These are phyloP conservation scores for Fraxinus dipetala DNA, from an alignment of 305 asterid genomes.

Conservation along the genomic window DNA sequence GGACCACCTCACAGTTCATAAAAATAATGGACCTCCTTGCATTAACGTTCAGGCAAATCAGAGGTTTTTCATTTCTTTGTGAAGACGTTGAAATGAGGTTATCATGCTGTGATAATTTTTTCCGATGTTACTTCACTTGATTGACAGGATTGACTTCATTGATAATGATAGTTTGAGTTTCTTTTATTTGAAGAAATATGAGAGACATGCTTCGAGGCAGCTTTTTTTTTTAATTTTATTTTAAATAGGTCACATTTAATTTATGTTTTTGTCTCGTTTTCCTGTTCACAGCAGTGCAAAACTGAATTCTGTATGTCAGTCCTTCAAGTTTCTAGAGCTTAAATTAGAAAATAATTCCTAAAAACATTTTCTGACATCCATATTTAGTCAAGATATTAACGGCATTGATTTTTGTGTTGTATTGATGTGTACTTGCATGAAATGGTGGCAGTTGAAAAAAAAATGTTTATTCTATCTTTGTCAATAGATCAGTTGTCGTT, in stretches of 20 bases:
- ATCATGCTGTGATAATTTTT: not conserved
- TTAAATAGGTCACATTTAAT: not conserved
- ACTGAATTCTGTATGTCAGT: not conserved
- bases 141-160: not conserved
- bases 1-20: not conserved
- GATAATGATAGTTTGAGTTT: not conserved
- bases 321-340: not conserved
- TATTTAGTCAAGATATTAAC: not conserved
- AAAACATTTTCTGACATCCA: not conserved
- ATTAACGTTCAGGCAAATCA: not conserved
- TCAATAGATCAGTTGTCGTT: not conserved
- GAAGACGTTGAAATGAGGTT: conserved; percentile 6
- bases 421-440: not conserved
- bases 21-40: not conserved
- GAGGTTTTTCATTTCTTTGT: not conserved
- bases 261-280: not conserved
- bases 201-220: not conserved
- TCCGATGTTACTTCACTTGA: not conserved
- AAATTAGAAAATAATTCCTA: not conserved
- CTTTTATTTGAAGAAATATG: not conserved
- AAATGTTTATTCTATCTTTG: not conserved
- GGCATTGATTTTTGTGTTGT: not conserved
- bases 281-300: not conserved
- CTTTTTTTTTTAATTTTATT: not conserved
- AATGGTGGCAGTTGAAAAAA: not conserved